Evolutionary conservation across 2,329 filamentous ascomycete genomes (phyloP), one percentile per base, ranked within the genome.

Genomic region (Cucurbitaria berberidis): DNA sequence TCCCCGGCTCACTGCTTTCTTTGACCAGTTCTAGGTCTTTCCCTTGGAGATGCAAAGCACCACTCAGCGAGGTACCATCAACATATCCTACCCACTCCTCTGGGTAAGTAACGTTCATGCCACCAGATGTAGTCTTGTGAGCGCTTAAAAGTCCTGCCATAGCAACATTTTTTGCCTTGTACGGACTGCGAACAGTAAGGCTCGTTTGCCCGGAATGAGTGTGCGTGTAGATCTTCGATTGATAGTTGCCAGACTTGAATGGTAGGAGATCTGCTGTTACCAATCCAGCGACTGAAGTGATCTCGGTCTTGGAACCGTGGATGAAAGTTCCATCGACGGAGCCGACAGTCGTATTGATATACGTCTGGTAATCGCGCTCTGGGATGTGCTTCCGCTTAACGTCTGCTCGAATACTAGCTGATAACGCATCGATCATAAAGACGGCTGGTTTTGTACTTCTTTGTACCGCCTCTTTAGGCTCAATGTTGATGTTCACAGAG

Each of bases 71-170:
- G 18, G 64, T 67, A 1, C 72, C 78, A 18, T 74, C 66, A 1
- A 80, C 60, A 26, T 59, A 55, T 5, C 77, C 78, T 38, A 75
- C 71, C 78, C 78, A 80, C 45, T 75, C 72, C 30, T 74, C 62
- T 3, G 78, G 76, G 53, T 80, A 79, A 1, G 57, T 57, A 6
- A 80, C 45, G 8, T 71, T 60, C 8, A 80, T 38, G 1, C 61
- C 66, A 3, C 76, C 70, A 3, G 73, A 75, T 2, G 62, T 60
- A 22, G 64, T 74, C 29, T 68, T 74, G 39, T 80, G 77, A 7
- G 59, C 57, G 21, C 73, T 74, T 1, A 57, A 58, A 13, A 78
- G 45, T 1, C 66, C 63, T 1, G 44, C 61, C 53, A 77, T 62
- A 1, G 60, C 55, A 5, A 65, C 42, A 0, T 62, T 60, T 51